phyloP scores from a whole-genome alignment of 495 filamentous ascomycete genomes.

The Trichoderma gamsii region DNA sequence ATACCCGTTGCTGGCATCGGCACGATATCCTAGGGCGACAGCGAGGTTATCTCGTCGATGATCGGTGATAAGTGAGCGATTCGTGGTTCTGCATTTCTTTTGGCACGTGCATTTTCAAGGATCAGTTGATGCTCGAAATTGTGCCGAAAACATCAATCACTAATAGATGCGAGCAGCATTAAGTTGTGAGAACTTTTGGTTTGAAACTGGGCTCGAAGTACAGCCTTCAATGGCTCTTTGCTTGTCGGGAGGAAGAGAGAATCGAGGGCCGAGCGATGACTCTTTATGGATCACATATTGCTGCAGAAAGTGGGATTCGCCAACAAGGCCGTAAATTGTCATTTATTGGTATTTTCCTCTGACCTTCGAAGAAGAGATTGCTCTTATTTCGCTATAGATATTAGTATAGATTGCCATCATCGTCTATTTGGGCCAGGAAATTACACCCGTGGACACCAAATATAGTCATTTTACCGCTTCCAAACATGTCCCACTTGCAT shows the following conservation, averaged over 20 bases:
- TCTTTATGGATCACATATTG: background rate
- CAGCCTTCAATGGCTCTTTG: too few species aligned
- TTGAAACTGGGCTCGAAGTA: too few species aligned
- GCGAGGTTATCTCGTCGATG: background rate
- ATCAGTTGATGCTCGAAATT: too few species aligned
- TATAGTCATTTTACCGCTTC: background rate
- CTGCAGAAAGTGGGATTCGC: background rate
- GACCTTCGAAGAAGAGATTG: background rate
- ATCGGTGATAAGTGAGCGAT: background rate
- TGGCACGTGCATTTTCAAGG: too few species aligned
- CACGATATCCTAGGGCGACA: background rate
- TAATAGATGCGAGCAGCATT: too few species aligned
- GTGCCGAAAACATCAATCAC: too few species aligned
- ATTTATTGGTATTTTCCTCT: background rate
- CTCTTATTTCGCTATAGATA: background rate
- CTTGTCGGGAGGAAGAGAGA: background rate
- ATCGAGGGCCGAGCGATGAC: too few species aligned
- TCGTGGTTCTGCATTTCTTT: background rate
- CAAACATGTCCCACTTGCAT: background rate
- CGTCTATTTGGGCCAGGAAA: background rate
- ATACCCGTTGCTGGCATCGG: background rate
- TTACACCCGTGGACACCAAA: background rate
- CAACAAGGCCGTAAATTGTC: background rate
- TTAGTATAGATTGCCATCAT: background rate
- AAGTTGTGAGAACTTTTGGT: too few species aligned